Evolutionary conservation across 1,139 yeast genomes (phyloP).

Genomic region (Groenewaldozyma sp.): DNA sequence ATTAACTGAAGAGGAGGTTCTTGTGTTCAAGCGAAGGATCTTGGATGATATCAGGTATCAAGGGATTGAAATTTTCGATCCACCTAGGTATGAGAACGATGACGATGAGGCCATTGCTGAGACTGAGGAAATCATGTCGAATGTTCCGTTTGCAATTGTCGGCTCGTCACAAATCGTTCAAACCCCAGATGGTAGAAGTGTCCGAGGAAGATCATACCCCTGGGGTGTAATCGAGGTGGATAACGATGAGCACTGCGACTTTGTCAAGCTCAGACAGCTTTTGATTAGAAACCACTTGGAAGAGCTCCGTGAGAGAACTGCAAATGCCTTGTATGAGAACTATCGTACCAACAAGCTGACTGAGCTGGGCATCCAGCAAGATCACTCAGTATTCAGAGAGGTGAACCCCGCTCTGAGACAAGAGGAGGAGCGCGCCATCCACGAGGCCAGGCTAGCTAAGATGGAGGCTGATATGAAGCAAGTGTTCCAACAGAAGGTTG

Average conservation of each 20-base stretch:
- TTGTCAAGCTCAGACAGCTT: conserved; percentile 80
- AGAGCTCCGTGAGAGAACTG: conserved; percentile 84
- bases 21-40: conserved; percentile 59
- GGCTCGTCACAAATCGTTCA: conserved; percentile 77
- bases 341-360: conserved; percentile 79
- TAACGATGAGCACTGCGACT: conserved; percentile 90
- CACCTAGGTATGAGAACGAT: conserved; percentile 71
- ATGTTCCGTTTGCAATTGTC: conserved; percentile 88
- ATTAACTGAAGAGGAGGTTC: conserved; percentile 77
- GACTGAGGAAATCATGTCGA: conserved; percentile 56
- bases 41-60: conserved; percentile 68
- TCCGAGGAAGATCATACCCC: conserved; percentile 91
- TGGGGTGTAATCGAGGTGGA: conserved; percentile 98
- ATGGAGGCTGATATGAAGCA: conserved; percentile 96
- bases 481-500: conserved; percentile 93
- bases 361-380: conserved; percentile 86
- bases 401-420: conserved; percentile 89
- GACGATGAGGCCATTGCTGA: conserved; percentile 68
- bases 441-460: conserved; percentile 87
- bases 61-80: conserved; percentile 69
- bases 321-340: conserved; percentile 68
- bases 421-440: conserved; percentile 88
- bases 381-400: conserved; percentile 81
- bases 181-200: conserved; percentile 65
- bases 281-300: conserved; percentile 86